Evolutionary conservation across 2,329 filamentous ascomycete genomes (phyloP), one percentile per base, ranked within the genome.

Genomic region (Pyrenophora tritici-repentis): DNA sequence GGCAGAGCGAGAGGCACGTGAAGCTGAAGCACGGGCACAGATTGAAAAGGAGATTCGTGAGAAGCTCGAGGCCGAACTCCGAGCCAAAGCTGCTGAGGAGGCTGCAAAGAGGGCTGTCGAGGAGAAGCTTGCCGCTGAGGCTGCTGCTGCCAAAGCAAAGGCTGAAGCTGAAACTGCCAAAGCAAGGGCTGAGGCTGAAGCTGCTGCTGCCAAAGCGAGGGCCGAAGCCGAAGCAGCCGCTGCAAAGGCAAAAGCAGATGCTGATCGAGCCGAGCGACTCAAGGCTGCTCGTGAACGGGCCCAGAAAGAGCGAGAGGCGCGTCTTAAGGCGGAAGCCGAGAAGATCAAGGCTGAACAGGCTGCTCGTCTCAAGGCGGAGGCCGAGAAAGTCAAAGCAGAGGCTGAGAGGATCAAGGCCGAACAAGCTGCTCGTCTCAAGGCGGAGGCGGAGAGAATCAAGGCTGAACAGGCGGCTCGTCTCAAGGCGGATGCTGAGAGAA

Each of bases 41-140:
- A 72, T 73, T 14, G 75, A 76, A 47, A 76, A 65, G 69, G 75
- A 71, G 67, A 75, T 75, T 10, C 63, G 67, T 47, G 76, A 76
- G 43, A 74, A 73, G 57, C 62, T 73, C 50, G 72, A 74, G 71
- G 67, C 68, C 13, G 72, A 73, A 50, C 71, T 72, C 35, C 68
- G 68, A 26, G 68, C 67, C 50, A 73, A 75, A 47, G 68, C 66
- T 34, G 70, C 70, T 29, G 71, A 72, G 24, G 72, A 75, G 53
- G 75, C 76, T 34, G 73, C 65, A 24, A 66, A 56, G 17, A 67
- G 64, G 50, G 67, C 75, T 57, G 62, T 68, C 56, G 68, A 73
- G 44, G 71, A 75, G 20, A 73, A 75, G 45, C 56, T 59, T 5
- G 64, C 56, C 1, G 59, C 58, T 2, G 62, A 62, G 47, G 56